Conservation (phyloP, 2,329 filamentous ascomycete species). For the Ploettnerulaceae sp. region DNA sequence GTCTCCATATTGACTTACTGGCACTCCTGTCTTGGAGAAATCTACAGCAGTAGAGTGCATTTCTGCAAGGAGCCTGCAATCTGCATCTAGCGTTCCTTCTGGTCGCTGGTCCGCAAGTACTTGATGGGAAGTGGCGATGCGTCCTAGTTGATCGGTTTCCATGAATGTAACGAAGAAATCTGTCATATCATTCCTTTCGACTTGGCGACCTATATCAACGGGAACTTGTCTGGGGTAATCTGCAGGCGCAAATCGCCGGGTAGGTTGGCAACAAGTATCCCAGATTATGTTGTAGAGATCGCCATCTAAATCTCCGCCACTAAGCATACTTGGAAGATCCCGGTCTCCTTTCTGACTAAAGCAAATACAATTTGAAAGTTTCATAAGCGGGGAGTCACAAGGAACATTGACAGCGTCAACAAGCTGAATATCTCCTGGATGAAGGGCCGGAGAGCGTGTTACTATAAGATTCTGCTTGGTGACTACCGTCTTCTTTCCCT, state of each 20-base stretch:
- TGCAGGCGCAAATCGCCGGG: slow-evolving; percentile 50
- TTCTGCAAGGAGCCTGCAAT: slow-evolving; percentile 53
- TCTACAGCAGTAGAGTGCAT: slow-evolving; percentile 69
- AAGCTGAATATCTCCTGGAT: slow-evolving; percentile 74
- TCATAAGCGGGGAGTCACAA: slow-evolving; percentile 51
- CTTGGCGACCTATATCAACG: slow-evolving; percentile 53
- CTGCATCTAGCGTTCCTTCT: slow-evolving; percentile 45
- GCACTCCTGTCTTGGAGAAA: slow-evolving; percentile 69
- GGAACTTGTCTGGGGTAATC: slow-evolving; percentile 61
- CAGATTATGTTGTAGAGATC: slow-evolving; percentile 79
- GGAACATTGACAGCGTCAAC: slow-evolving; percentile 59
- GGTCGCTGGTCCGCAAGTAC: slow-evolving; percentile 55
- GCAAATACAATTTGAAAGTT: slow-evolving; percentile 68
- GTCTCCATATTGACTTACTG: slow-evolving; percentile 36
- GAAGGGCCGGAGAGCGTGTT: slow-evolving; percentile 74
- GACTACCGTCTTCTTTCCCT: not conserved
- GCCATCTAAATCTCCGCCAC: slow-evolving; percentile 79
- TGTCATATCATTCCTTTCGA: slow-evolving; percentile 63
- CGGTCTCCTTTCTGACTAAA: slow-evolving; percentile 68
- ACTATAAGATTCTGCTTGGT: slow-evolving; percentile 44
- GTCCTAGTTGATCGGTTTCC: slow-evolving; percentile 58
- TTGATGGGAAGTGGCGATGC: slow-evolving; percentile 61
- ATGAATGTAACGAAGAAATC: slow-evolving; percentile 79
- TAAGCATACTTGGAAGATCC: slow-evolving; percentile 73
- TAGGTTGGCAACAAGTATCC: slow-evolving; percentile 50